Evolutionary conservation across 208 protist genomes (phyloP).

Genomic region (Wallacemonas rigidus): DNA sequence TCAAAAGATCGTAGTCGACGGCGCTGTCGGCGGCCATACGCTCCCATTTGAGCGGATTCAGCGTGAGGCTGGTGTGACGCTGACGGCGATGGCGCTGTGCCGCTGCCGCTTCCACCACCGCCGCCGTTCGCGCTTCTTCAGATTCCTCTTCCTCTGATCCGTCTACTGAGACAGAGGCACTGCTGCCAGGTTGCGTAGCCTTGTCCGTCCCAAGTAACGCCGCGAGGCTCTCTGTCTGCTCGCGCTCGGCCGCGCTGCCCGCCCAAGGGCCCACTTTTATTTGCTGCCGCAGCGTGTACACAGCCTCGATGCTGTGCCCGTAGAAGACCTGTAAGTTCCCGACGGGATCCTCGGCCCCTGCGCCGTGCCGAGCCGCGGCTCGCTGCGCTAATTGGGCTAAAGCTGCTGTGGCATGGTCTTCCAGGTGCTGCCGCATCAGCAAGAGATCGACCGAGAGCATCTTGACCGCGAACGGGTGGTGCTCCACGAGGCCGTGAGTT

Average conservation of each 20-base stretch:
- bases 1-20: constrained; percentile 84
- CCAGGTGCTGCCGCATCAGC: constrained; percentile 57
- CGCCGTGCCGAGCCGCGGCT: constrained; percentile 7
- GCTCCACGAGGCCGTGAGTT: constrained; percentile 72
- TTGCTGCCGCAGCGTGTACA: constrained; percentile 79
- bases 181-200: background rate
- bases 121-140: background rate
- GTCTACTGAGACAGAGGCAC: background rate
- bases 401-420: constrained; percentile 38
- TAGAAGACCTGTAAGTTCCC: constrained; percentile 78
- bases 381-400: background rate
- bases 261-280: constrained; percentile 60
- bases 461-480: constrained; percentile 82
- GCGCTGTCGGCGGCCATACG: constrained; percentile 63
- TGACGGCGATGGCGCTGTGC: constrained; percentile 3
- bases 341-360: constrained; percentile 27
- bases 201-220: background rate
- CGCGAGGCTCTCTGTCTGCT: background rate
- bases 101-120: constrained; percentile 2
- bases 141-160: background rate
- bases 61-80: constrained; percentile 68
- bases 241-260: constrained; percentile 36
- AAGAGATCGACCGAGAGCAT: constrained; percentile 83
- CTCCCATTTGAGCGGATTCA: constrained; percentile 77
- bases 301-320: constrained; percentile 77